Base-by-base conservation (phyloP, 805 yeast species). In the Peterozyma toletana region DNA sequence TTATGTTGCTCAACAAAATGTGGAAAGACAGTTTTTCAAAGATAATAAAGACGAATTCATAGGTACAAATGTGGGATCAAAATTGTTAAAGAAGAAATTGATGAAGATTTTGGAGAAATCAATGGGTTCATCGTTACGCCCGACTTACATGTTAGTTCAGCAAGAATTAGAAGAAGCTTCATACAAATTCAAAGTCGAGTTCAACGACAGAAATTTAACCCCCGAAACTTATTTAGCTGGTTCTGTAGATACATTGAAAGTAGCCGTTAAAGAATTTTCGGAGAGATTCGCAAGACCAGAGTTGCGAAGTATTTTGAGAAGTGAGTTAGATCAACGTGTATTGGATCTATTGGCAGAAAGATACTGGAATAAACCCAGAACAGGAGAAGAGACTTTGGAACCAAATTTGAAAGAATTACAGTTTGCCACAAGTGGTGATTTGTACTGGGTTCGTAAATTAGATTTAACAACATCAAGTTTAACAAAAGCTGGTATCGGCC, bases 201-300 rank as follows among this genome's bases (percentile, higher is more conserved):
- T 89, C 64, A 93, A 93, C 58, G 99, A 93, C 62, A 77, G 97
- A 43, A 86, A 84, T 33, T 70, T 93, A 50, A 93, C 99, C 0
- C 96, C 98, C 13, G 93, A 89, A 56, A 87, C 95, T 46, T 93
- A 93, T 58, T 71, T 93, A 53, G 96, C 97, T 17, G 91, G 86
- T 57, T 87, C 93, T 44, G 78, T 93, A 31, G 99, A 93, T 61
- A 68, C 85, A 40, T 71, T 95, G 56, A 93, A 93, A 60, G 70
- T 85, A 35, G 83, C 88, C 0, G 81, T 91, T 47, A 91, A 93
- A 59, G 96, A 91, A 49, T 75, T 95, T 52, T 83, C 90, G 53
- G 82, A 80, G 48, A 75, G 76, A 45, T 88, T 91, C 55, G 88
- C 95, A 3, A 74, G 97, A 49, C 78, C 78, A 29, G 96, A 93